Base-by-base conservation (phyloP, 2,329 filamentous ascomycete genomes). In the Fusarium scirpi region DNA sequence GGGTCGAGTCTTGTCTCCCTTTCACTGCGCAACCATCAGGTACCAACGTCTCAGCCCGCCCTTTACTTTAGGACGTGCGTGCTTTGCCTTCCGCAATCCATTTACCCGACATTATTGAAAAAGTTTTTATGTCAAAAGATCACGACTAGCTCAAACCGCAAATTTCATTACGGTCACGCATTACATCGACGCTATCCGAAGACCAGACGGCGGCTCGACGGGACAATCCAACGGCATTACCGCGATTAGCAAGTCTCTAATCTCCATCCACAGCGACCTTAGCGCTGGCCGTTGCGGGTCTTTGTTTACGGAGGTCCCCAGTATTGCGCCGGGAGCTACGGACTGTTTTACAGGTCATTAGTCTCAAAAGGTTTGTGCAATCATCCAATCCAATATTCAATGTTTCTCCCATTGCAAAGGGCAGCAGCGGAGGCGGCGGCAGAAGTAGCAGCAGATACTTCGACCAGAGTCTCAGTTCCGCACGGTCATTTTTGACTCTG, bases 271-370 rank as follows among this genome's bases (percentile, higher is more conserved):
- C 25, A 64, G 38, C 24, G 18, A 41, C 32, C 24, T 59, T 76
- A 74, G 74, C 63, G 72, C 70, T 71, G 59, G 65, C 47, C 51
- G 59, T 58, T 67, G 71, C 71, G 73, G 73, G 73, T 73, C 73
- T 65, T 72, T 56, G 64, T 54, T 56, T 72, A 66, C 63, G 38
- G 63, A 66, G 41, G 54, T 66, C 55, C 48, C 59, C 54, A 60
- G 57, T 67, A 58, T 69, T 68, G 58, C 56, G 69, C 73, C 73
- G 70, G 73, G 70, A 74, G 66, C 73, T 74, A 75, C 73, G 67
- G 74, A 60, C 64, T 59, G 61, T 65, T 65, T 66, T 67, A 66
- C 65, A 69, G 68, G 61, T 62, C 53, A 58, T 66, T 56, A 58
- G 57, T 54, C 48, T 67, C 49, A 52, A 47, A 29, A 74, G 63